Conservation (phyloP, 257 asterid species). For the Anisodus acutangulus region DNA sequence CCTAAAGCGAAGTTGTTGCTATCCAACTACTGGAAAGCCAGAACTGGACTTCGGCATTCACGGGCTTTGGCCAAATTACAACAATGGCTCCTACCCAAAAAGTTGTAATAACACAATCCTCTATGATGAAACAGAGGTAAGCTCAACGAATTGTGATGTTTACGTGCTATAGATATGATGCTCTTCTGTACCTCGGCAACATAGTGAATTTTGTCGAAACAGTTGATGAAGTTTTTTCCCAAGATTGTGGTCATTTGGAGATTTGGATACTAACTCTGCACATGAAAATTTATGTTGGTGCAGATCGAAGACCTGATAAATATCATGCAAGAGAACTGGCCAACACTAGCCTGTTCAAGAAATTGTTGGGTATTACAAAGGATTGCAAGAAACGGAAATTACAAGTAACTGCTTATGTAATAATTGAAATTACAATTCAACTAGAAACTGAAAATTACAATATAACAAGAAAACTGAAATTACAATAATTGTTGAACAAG, state of each 20-base stretch:
- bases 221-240: background rate
- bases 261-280: background rate
- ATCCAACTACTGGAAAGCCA: constrained; percentile 40
- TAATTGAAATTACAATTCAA: no score
- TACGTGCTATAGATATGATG: background rate
- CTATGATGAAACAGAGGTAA: constrained; percentile 34
- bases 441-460: no score
- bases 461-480: no score
- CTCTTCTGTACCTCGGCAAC: background rate
- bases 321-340: constrained; percentile 40
- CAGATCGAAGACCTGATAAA: constrained; percentile 34
- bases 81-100: constrained; percentile 31
- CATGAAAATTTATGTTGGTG: background rate
- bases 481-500: no score
- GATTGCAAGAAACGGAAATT: no score
- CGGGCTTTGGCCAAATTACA: constrained; percentile 40
- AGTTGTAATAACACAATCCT: constrained; percentile 29
- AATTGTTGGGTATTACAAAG: no score
- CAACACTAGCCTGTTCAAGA: constrained; percentile 36
- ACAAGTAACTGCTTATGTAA: no score
- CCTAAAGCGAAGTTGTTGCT: constrained; percentile 26
- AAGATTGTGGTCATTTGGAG: background rate
- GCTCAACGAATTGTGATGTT: background rate
- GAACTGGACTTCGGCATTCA: constrained; percentile 37
- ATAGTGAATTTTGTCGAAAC: background rate